These are phyloP conservation scores for Ogataea saltuana DNA, from an alignment of 805 yeast species.

Conservation along the genomic window DNA sequence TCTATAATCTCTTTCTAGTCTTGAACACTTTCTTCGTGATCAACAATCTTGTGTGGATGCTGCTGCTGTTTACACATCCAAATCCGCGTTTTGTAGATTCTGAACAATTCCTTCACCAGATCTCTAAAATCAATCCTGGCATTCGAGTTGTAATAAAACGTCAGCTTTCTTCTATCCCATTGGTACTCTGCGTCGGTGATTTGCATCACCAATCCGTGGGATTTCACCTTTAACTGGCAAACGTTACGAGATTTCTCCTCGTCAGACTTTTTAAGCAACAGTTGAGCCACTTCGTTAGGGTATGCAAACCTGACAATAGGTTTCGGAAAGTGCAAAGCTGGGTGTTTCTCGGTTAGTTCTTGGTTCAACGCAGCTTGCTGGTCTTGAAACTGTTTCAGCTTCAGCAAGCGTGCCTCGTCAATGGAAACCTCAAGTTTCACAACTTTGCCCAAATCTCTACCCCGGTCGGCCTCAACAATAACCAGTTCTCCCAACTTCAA, in stretches of 20 bases:
- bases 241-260: conserved; percentile 68
- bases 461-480: conserved; percentile 83
- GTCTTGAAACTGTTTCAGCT: conserved; percentile 66
- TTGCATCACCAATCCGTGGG: conserved; percentile 52
- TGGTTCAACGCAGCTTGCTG: conserved; percentile 62
- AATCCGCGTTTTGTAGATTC: conserved; percentile 75
- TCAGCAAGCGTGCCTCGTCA: conserved; percentile 68
- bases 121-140: conserved; percentile 77
- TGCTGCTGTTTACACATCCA: conserved; percentile 67
- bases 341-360: conserved; percentile 37
- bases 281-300: conserved; percentile 57
- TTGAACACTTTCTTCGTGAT: neutral
- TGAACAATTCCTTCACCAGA: conserved; percentile 70
- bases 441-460: conserved; percentile 72
- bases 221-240: conserved; percentile 58
- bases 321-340: conserved; percentile 66
- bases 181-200: conserved; percentile 82
- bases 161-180: conserved; percentile 79
- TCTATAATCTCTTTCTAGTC: conserved; percentile 6
- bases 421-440: conserved; percentile 55
- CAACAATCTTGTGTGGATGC: conserved; percentile 10
- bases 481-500: conserved; percentile 65
- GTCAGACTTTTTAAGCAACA: conserved; percentile 59
- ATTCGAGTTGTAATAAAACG: conserved; percentile 65
- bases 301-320: conserved; percentile 65